Percentiles rank a stretch among this genome's conserved stretches.
Conservation (phyloP, 345 rosid species). For the Noccaea bulbosa region DNA sequence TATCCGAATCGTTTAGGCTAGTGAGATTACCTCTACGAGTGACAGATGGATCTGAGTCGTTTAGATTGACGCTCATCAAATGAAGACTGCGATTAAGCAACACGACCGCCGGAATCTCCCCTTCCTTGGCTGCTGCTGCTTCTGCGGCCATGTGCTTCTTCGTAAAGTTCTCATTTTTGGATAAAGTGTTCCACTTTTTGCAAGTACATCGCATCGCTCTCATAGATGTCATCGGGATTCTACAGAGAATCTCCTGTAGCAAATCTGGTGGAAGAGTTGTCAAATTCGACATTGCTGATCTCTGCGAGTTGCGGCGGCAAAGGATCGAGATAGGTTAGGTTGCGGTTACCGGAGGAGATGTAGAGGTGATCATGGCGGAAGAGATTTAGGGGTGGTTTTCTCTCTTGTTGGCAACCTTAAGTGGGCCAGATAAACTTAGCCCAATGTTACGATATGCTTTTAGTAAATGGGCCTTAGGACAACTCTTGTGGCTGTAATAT, state of each 20-base stretch:
- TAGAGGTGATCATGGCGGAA: too few species aligned
- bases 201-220: background rate
- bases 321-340: too few species aligned
- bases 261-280: background rate
- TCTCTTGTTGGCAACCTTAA: background rate
- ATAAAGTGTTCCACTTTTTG: conserved; percentile 12
- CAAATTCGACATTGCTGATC: background rate
- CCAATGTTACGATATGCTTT: background rate
- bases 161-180: background rate
- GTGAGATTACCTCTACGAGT: background rate
- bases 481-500: background rate
- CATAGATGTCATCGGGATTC: background rate
- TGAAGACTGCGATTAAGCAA: background rate
- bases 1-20: background rate
- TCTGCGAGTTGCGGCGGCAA: too few species aligned
- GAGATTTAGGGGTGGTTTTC: too few species aligned
- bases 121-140: background rate
- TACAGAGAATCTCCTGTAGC: conserved; percentile 2
- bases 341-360: too few species aligned
- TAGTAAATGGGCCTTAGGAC: background rate
- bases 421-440: background rate
- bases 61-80: conserved; percentile 3
- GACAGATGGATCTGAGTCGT: background rate
- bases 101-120: background rate
- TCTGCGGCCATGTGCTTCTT: conserved; percentile 3